These are phyloP conservation scores for Orbilia oligospora DNA, from an alignment of 2,329 filamentous ascomycete species.

Conservation along the genomic window DNA sequence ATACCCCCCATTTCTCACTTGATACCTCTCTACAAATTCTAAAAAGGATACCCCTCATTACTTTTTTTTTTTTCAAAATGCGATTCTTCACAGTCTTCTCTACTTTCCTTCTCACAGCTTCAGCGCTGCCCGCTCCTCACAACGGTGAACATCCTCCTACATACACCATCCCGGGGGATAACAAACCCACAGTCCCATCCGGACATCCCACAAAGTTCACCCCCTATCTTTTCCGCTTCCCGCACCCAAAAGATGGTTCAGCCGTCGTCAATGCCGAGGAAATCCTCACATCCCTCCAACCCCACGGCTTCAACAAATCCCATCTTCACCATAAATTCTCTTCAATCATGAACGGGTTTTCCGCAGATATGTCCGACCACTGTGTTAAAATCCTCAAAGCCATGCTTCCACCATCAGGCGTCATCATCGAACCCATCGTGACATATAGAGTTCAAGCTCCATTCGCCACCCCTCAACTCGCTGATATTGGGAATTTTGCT, in stretches of 20 bases:
- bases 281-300: constrained; percentile 46
- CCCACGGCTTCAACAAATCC: constrained; percentile 50
- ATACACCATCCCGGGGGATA: neutral
- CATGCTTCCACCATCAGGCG: constrained; percentile 42
- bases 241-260: constrained; percentile 10
- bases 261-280: constrained; percentile 36
- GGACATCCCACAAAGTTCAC: constrained; percentile 46
- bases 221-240: constrained; percentile 56
- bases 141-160: constrained; percentile 17
- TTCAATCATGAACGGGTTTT: constrained; percentile 62
- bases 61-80: constrained; percentile 23
- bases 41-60: neutral
- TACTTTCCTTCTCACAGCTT: constrained; percentile 36
- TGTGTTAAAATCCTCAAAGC: constrained; percentile 56
- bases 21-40: neutral
- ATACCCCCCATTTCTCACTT: constrained; percentile 6
- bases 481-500: neutral
- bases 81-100: constrained; percentile 11
- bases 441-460: constrained; percentile 27
- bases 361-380: constrained; percentile 62
- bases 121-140: constrained; percentile 35
- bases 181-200: neutral
- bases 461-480: constrained; percentile 2
- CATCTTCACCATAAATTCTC: constrained; percentile 47
- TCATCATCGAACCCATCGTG: constrained; percentile 49